These are phyloP conservation scores for Zelonia costaricensis DNA, from an alignment of 208 protist genomes.

Conservation along the genomic window DNA sequence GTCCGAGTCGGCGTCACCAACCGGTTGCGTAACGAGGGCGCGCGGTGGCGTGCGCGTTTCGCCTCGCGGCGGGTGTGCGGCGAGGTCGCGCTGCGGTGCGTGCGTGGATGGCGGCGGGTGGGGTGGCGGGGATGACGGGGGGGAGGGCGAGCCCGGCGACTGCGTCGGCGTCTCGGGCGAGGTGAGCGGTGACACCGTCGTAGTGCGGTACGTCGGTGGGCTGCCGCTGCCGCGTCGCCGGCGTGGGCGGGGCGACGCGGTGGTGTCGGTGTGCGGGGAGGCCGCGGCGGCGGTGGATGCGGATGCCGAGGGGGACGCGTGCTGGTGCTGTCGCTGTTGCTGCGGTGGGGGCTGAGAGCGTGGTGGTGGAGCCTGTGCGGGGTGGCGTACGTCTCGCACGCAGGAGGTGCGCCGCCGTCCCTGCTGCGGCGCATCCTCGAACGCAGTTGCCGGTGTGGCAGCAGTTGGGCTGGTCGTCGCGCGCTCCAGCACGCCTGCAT, in stretches of 20 bases:
- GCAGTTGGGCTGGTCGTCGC: background rate
- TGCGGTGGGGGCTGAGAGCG: background rate
- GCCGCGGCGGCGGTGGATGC: background rate
- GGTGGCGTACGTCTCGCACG: slow-evolving; percentile 10
- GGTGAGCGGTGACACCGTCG: slow-evolving; percentile 21
- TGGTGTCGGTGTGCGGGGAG: background rate
- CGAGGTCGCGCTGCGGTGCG: too few species aligned
- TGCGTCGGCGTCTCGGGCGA: background rate
- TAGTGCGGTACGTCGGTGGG: slow-evolving; percentile 22
- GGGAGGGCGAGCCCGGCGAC: background rate
- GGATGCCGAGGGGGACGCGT: background rate
- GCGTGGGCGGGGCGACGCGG: background rate
- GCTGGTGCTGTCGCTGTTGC: too few species aligned
- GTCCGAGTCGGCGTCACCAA: too few species aligned
- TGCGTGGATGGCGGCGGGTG: too few species aligned
- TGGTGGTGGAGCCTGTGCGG: background rate
- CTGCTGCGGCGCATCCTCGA: background rate
- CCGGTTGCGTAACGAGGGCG: too few species aligned
- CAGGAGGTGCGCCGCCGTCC: slow-evolving; percentile 3
- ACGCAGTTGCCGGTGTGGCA: background rate
- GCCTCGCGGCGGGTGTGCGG: too few species aligned
- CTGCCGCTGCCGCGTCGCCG: slow-evolving; percentile 4
- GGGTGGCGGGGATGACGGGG: background rate
- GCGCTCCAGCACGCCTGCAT: too few species aligned
- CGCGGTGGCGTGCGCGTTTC: too few species aligned